These are phyloP conservation scores for Prunus davidiana DNA, from an alignment of 306 rosid genomes.

Conservation along the genomic window DNA sequence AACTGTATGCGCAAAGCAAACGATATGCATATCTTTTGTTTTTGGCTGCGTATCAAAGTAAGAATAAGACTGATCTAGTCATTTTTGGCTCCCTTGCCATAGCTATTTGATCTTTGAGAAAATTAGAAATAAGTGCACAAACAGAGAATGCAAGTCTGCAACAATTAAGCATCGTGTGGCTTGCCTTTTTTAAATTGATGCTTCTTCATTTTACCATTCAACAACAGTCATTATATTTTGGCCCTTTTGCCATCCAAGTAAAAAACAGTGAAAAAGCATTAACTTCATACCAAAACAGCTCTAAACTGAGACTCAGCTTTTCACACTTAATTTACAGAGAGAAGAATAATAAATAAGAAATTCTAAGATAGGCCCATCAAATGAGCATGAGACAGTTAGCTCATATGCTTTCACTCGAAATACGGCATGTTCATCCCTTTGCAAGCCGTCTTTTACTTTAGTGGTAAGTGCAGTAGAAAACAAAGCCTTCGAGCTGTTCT, in stretches of 20 bases:
- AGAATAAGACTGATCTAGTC: background rate
- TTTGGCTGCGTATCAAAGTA: background rate
- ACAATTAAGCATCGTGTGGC: too few species aligned
- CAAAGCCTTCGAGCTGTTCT: background rate
- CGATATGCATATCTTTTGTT: background rate
- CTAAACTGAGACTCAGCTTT: background rate
- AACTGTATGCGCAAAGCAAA: background rate
- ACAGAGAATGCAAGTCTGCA: background rate
- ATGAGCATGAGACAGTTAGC: background rate
- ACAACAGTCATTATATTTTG: background rate
- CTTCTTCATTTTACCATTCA: background rate
- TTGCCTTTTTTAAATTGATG: background rate
- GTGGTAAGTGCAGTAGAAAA: background rate
- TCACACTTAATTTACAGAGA: conserved; percentile 1
- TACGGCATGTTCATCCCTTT: too few species aligned
- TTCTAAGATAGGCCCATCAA: background rate
- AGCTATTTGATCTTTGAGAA: too few species aligned
- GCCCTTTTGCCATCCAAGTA: background rate
- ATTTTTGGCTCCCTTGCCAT: background rate
- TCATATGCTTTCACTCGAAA: background rate
- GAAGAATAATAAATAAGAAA: background rate
- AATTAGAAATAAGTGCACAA: background rate
- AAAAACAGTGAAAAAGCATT: background rate
- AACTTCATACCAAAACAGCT: background rate
- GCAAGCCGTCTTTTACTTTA: background rate